Conservation (phyloP, 306 rosid species). For the Fragaria nilgerrensis region DNA sequence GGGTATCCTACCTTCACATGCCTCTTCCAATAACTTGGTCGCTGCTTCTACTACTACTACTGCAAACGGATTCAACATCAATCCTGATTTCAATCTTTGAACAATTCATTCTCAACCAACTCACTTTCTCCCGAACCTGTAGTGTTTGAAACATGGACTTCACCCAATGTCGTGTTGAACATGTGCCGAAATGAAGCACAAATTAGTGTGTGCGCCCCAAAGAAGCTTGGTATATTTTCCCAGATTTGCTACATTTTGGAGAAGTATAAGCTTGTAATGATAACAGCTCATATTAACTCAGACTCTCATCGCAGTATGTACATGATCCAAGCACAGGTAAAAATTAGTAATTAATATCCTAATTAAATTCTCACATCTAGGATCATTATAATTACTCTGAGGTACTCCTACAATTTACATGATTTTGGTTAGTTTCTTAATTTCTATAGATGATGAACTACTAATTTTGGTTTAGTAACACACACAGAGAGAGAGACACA, state of each 20-base stretch:
- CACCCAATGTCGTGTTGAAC: conserved; percentile 51
- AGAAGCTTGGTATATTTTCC: conserved; percentile 42
- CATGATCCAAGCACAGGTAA: conserved; percentile 48
- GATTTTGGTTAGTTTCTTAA: too few relatives aligned
- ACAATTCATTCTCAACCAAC: neutral
- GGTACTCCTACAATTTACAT: too few relatives aligned
- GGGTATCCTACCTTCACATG: conserved; percentile 35
- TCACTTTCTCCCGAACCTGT: neutral
- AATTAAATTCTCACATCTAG: neutral
- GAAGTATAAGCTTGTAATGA: conserved; percentile 45
- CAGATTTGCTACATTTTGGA: conserved; percentile 51
- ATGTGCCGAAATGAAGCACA: conserved; percentile 67
- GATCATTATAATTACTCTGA: neutral
- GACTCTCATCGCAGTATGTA: conserved; percentile 28
- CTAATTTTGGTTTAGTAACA: too few relatives aligned
- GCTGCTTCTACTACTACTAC: conserved; percentile 18
- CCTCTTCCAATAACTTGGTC: conserved; percentile 22
- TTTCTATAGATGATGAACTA: too few relatives aligned
- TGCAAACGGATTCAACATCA: conserved; percentile 7
- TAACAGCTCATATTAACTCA: conserved; percentile 44
- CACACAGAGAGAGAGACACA: too few relatives aligned
- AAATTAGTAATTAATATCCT: neutral
- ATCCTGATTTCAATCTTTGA: neutral
- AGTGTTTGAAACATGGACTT: conserved; percentile 49
- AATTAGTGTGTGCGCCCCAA: conserved; percentile 41